These are phyloP conservation scores for Phyllachora maydis DNA, from an alignment of 2,329 filamentous ascomycete genomes.

Conservation along the genomic window DNA sequence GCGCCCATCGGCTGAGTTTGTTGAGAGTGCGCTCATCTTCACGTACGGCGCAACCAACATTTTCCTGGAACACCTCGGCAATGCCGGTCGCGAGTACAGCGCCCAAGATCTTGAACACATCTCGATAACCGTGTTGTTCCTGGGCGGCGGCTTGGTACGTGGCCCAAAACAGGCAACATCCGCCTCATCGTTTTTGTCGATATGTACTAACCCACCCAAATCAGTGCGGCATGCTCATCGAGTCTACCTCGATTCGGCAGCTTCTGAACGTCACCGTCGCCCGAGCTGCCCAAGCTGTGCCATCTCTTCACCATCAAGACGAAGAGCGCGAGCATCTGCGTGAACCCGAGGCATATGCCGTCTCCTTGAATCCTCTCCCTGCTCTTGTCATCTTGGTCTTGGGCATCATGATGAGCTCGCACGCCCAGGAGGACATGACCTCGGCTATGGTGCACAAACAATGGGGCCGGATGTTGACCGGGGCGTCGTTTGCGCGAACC, in stretches of 20 bases:
- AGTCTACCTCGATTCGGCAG: constrained; percentile 48
- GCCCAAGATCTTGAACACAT: constrained; percentile 75
- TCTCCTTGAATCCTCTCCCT: constrained; percentile 77
- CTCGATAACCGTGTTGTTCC: constrained; percentile 83
- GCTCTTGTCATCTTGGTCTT: constrained; percentile 70
- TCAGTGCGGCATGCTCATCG: constrained; percentile 65
- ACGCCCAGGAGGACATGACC: constrained; percentile 66
- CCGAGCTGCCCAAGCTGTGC: constrained; percentile 12
- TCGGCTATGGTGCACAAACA: constrained; percentile 87
- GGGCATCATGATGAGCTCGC: constrained; percentile 88
- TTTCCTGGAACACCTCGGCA: constrained; percentile 73
- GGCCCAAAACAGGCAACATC: no score
- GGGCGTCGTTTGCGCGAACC: constrained; percentile 57
- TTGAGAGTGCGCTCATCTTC: constrained; percentile 79
- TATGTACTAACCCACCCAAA: constrained; percentile 5
- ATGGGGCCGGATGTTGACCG: constrained; percentile 73
- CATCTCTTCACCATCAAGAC: constrained; percentile 14
- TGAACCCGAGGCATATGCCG: constrained; percentile 44
- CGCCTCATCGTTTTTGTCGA: no score
- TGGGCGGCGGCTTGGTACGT: constrained; percentile 71
- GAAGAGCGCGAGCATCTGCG: constrained; percentile 28
- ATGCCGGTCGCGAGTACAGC: constrained; percentile 50
- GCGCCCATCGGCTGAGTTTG: constrained; percentile 69
- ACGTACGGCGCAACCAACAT: constrained; percentile 78
- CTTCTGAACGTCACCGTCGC: constrained; percentile 36